Conservation (phyloP, 768 basidiomycete genomes). For the Pisolithus microcarpus region DNA sequence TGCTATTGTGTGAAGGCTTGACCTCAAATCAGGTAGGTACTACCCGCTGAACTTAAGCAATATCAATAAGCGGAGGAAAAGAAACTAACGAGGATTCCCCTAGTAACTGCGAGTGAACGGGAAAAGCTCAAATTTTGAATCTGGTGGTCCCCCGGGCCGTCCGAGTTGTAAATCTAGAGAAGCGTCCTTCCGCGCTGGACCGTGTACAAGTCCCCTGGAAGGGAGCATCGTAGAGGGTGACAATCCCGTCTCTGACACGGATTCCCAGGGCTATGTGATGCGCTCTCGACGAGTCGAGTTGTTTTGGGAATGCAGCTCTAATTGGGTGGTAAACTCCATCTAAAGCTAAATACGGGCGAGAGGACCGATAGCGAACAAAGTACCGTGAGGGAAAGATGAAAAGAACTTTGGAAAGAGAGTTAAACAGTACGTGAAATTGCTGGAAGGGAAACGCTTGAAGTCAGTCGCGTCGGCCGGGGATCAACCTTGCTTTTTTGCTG, state of each 20-base stretch:
- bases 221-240: constrained; percentile 74
- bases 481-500: too few species aligned
- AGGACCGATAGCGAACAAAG: constrained; percentile 77
- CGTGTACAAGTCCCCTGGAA: constrained; percentile 72
- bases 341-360: constrained; percentile 79
- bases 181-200: constrained; percentile 63
- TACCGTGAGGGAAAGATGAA: constrained; percentile 80
- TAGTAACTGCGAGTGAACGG: constrained; percentile 84
- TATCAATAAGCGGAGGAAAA: constrained; percentile 89
- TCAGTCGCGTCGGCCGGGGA: constrained; percentile 45
- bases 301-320: constrained; percentile 81
- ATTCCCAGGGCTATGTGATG: constrained; percentile 58
- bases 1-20: constrained; percentile 25
- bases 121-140: constrained; percentile 82
- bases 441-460: constrained; percentile 73
- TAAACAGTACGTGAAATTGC: constrained; percentile 78
- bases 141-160: constrained; percentile 44
- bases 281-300: constrained; percentile 76
- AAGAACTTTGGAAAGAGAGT: constrained; percentile 78
- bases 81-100: constrained; percentile 87
- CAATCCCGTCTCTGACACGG: constrained; percentile 59
- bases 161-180: constrained; percentile 77
- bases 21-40: constrained; percentile 79
- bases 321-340: constrained; percentile 77
- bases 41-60: constrained; percentile 86